phyloP scores from a whole-genome alignment of 2,329 filamentous ascomycete genomes.

The Colletotrichum costaricense region DNA sequence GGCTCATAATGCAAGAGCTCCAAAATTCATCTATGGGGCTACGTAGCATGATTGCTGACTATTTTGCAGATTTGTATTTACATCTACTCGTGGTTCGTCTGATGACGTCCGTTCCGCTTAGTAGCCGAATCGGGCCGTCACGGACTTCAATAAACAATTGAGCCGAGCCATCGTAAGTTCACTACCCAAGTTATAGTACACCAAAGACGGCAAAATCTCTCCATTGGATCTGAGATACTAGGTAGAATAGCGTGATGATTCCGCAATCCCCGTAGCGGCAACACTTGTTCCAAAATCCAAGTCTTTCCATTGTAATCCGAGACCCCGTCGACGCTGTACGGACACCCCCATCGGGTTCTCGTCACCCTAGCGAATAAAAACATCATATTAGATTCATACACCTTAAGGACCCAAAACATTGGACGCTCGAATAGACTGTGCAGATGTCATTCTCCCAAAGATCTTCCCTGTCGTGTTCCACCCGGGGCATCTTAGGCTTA shows the following conservation, averaged over 20 bases:
- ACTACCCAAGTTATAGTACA: not conserved
- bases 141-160: not conserved
- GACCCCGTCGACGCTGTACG: not conserved
- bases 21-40: not conserved
- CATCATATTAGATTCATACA: not conserved
- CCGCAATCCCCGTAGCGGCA: not conserved
- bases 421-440: not conserved
- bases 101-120: not conserved
- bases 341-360: not conserved
- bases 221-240: not conserved
- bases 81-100: not conserved
- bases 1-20: not conserved
- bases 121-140: not conserved
- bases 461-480: not conserved
- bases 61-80: not conserved
- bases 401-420: not conserved
- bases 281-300: not conserved
- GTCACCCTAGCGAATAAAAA: not conserved
- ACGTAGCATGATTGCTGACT: not conserved
- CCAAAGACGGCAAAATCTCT: not conserved
- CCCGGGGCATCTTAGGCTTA: not conserved
- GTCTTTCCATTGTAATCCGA: not conserved
- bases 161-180: not conserved
- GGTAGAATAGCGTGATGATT: not conserved
- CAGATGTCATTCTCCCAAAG: not conserved